These are phyloP conservation scores for Gaeumannomyces tritici DNA, from an alignment of 2,329 filamentous ascomycete species.

Conservation along the genomic window DNA sequence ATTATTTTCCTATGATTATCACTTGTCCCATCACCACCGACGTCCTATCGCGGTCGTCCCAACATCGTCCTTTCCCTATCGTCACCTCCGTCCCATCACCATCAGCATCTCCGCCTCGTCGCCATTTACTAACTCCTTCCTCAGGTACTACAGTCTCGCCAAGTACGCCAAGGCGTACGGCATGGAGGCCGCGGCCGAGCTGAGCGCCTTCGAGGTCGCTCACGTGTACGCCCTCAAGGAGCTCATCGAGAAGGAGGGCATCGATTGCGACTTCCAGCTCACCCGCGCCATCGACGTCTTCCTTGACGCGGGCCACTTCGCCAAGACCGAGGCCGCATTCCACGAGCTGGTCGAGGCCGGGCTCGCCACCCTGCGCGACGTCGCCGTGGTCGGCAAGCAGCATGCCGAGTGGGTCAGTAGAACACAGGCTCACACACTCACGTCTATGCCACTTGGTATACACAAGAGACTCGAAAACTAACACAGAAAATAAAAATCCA, in stretches of 20 bases:
- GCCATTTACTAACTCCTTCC: background rate
- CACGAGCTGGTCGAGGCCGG: constrained; percentile 19
- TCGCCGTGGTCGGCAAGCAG: constrained; percentile 15
- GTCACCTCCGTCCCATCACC: too few species aligned
- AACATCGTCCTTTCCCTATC: too few species aligned
- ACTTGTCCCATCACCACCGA: too few species aligned
- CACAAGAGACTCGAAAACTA: too few species aligned
- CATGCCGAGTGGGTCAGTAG: background rate
- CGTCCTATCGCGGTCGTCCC: too few species aligned
- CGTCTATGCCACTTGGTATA: too few species aligned
- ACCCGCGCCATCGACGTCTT: constrained; percentile 28
- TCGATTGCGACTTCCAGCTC: constrained; percentile 34
- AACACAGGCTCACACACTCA: too few species aligned
- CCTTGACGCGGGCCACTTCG: constrained; percentile 15
- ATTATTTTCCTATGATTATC: too few species aligned
- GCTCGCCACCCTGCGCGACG: constrained; percentile 16
- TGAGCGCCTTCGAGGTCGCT: constrained; percentile 18
- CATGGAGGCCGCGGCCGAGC: constrained; percentile 18
- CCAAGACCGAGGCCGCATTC: constrained; percentile 16
- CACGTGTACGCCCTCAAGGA: constrained; percentile 21
- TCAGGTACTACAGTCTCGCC: background rate
- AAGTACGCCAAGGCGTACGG: constrained; percentile 10
- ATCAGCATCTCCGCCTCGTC: too few species aligned
- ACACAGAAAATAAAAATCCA: too few species aligned
- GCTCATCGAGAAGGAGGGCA: constrained; percentile 22